Base-by-base conservation (phyloP, 257 asterid species). In the Ballota nigra region DNA sequence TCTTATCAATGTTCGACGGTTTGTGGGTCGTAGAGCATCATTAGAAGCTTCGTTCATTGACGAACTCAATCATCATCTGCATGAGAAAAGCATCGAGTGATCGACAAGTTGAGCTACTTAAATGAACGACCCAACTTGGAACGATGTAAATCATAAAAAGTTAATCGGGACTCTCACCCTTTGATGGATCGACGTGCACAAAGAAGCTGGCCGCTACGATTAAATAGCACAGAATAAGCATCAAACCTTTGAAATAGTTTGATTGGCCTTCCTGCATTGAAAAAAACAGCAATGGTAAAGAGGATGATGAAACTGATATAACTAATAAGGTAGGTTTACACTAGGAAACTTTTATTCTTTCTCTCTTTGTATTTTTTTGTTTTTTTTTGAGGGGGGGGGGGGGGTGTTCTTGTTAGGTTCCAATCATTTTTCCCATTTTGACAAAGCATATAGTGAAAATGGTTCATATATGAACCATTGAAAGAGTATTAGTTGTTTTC, bases 141-240 rank as follows among this genome's bases (percentile, higher is more conserved):
- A 49, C 69, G 12, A 29, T 33, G 18, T 69, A 75, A 38, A 68
- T 56, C 38, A 38, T 29, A 64, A 40, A 31, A 67, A 55, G 65
- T 19, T 13, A 38, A 76, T 23, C 64, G 7, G 26, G 58, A 75
- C 90, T 88, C 70, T 88, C 70, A 92, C 98, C 96, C 4, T 77
- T 78, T 68, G 91, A 23, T 62, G 95, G 97, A 83, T 93, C 98
- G 23, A 85, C 56, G 68, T 93, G 98, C 73, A 93, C 98, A 67
- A 87, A 93, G 96, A 93, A 93, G 84, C 98, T 93, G 36, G 98
- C 98, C 0, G 97, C 97, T 0, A 93, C 98, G 34, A 93, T 91
- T 74, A 93, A 77, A 77, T 93, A 93, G 87, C 97, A 93, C 40
- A 91, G 73, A 45, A 93, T 92, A 57, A 93, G 96, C 97, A 93